Evolutionary conservation across 805 yeast species (phyloP), one percentile per base, ranked within the genome.

Genomic region (Grigorovia jiainica): DNA sequence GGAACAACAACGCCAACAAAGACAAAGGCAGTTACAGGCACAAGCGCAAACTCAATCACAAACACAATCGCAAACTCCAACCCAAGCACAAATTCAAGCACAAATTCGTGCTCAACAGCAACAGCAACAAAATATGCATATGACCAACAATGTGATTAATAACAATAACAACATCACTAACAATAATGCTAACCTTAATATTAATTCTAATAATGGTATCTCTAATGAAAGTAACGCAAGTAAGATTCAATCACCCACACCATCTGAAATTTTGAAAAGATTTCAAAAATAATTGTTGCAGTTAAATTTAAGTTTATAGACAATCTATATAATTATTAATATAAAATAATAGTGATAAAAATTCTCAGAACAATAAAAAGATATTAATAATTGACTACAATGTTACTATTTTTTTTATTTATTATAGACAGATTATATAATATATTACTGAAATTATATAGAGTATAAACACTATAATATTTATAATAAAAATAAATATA

Each of bases 211-310:
- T n/a, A n/a, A n/a, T n/a, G n/a, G n/a, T n/a, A n/a, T n/a, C n/a
- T n/a, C n/a, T n/a, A n/a, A n/a, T 13, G 3, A 27, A 16, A 21
- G 20, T 10, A 36, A 18, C n/a, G 38, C 33, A 20, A 32, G 40
- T 3, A 53, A 53, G 43, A 47, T 53, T 9, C 47, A 46, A 29
- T 57, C 64, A 21, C 64, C 65, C 3, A 57, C 64, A 2, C 60
- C 63, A 9, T 58, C 49, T 41, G 67, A 62, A 41, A 57, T 58
- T 37, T 48, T 57, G 21, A 64, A 58, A 45, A 49, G 58, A 20
- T 48, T 53, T 25, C 67, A 64, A 45, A 63, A 56, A 36, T 65
- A 59, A 34, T 43, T 39, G 10, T 47, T 43, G 21, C 38, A 47
- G 43, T 48, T 54, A 43, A 34, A 20, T 20, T 20, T 34, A 15